Conservation (phyloP, 495 filamentous ascomycete genomes). For the Daldinia loculata region DNA sequence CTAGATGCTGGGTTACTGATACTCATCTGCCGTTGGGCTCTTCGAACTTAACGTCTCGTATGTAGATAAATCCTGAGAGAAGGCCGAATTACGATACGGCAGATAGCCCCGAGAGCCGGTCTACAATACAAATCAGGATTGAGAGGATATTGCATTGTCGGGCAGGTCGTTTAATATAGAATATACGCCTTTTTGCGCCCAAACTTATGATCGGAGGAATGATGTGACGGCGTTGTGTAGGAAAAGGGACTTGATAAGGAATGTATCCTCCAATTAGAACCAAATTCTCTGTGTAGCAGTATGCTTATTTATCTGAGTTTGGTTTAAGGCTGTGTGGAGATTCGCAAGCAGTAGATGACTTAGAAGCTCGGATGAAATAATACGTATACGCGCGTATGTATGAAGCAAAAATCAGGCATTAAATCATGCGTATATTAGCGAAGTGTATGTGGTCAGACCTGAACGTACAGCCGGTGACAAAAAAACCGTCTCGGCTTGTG, state of each 20-base stretch:
- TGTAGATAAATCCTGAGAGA: too few species aligned
- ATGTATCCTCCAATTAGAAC: not conserved
- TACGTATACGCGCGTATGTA: not conserved
- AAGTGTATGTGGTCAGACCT: slow-evolving; percentile 1
- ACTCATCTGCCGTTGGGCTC: too few species aligned
- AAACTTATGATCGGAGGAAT: not conserved
- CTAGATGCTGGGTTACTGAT: too few species aligned
- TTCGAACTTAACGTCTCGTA: too few species aligned
- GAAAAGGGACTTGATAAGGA: not conserved
- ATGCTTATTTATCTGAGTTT: not conserved
- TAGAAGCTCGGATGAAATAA: not conserved
- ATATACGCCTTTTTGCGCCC: not conserved
- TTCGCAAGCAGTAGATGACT: not conserved
- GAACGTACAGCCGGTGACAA: not conserved
- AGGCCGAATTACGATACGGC: too few species aligned
- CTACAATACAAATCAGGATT: too few species aligned
- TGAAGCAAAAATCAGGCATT: slow-evolving; percentile 11
- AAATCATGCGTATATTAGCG: slow-evolving; percentile 3
- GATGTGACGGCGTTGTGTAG: not conserved
- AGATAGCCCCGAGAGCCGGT: too few species aligned
- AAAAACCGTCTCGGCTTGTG: not conserved
- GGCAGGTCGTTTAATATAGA: not conserved
- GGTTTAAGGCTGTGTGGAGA: not conserved
- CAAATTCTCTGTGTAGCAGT: not conserved
- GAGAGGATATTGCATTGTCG: not conserved